Evolutionary conservation across 2,329 filamentous ascomycete genomes (phyloP).

Genomic region (Phialocephala sp.): DNA sequence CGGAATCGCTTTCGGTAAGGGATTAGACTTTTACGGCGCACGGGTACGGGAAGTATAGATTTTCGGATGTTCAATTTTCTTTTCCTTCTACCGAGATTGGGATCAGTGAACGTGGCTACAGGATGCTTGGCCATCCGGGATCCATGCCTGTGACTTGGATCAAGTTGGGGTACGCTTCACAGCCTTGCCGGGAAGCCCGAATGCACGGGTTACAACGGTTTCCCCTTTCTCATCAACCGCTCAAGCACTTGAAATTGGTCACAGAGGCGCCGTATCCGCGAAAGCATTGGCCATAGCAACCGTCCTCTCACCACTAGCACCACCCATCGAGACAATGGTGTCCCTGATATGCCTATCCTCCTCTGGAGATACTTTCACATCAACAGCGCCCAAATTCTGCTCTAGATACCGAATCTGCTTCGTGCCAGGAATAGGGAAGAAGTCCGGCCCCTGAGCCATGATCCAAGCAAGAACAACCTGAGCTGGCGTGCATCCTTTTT

Average conservation of each 20-base stretch:
- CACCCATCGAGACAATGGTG: conserved; percentile 16
- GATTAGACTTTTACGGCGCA: too few species aligned
- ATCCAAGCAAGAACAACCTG: conserved; percentile 70
- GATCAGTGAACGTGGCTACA: too few species aligned
- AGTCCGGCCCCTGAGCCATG: conserved; percentile 61
- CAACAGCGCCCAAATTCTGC: conserved; percentile 46
- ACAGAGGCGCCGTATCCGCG: neutral
- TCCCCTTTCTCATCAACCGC: neutral
- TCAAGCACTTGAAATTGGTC: neutral
- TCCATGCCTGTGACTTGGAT: too few species aligned
- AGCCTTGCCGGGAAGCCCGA: too few species aligned
- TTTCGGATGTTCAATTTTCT: too few species aligned
- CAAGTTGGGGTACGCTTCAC: too few species aligned
- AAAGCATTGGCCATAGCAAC: neutral
- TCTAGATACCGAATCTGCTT: conserved; percentile 53
- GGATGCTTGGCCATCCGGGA: too few species aligned
- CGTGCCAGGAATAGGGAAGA: conserved; percentile 63
- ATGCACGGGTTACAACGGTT: too few species aligned
- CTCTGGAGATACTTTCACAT: conserved; percentile 19
- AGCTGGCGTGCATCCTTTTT: conserved; percentile 58
- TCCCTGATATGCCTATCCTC: conserved; percentile 18
- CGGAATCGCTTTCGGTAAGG: too few species aligned
- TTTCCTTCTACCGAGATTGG: too few species aligned
- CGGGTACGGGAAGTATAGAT: too few species aligned
- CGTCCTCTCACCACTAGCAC: neutral